Evolutionary conservation across 805 yeast species (phyloP), one percentile per base, ranked within the genome.

Genomic region (Blastobotrys muscicola): DNA sequence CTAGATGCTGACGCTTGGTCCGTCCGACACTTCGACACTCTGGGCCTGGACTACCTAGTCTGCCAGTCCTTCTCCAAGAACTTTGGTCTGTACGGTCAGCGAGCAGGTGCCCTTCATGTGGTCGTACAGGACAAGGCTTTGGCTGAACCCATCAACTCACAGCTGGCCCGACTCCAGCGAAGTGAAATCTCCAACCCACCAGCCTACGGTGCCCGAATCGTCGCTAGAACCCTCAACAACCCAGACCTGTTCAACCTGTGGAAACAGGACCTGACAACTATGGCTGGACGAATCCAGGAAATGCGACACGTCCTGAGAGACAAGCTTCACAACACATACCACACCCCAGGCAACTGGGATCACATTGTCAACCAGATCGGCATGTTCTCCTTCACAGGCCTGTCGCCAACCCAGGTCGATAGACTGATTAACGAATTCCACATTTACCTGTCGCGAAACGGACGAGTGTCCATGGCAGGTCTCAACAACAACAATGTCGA

Each of bases 31-130:
- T 72, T 78, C 46, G 64, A 70, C 34, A 62, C 66, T 13, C 68
- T 67, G 44, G 67, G 70, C 33, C 61, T 71, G 50, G 89, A 90
- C 45, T 64, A 84, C 43, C 57, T 85, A 29, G 74, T 90, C 45
- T 87, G 95, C 66, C 98, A 90, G 71, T 87, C 96, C 8, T 90
- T 90, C 65, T 95, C 97, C 45, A 90, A 90, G 66, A 90, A 92
- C 67, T 84, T 84, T 58, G 97, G 97, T 52, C 81, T 90, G 78
- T 90, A 90, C 61, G 97, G 97, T 64, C 97, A 90, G 71, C 82
- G 98, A 70, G 86, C 82, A 30, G 98, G 98, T 50, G 94, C 92
- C 20, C 75, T 90, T 63, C 96, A 89, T 59, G 61, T 89, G 16
- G 75, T 85, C 8, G 57, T 65, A 6, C 56, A 65, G 16, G 61